A percentile compares a stretch with the other conserved stretches of the same genome.
These are phyloP conservation scores for Leishmania amazonensis DNA, from an alignment of 208 protist species.

Conservation along the genomic window DNA sequence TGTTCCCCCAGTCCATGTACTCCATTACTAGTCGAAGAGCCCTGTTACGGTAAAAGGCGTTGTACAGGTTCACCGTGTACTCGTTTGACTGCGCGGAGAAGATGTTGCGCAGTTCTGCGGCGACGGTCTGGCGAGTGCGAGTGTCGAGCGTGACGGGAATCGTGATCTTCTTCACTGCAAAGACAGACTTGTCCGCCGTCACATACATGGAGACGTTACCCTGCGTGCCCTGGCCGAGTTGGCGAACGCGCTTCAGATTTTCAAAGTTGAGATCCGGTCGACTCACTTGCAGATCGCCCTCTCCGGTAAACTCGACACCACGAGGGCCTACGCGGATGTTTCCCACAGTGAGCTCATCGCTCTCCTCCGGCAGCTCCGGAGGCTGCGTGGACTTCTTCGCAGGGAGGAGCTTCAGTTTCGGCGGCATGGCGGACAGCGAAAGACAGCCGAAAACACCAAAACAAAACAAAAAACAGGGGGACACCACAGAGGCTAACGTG, in stretches of 20 bases:
- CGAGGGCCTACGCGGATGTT: conserved; percentile 73
- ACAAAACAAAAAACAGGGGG: conserved; percentile 11
- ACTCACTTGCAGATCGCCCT: conserved; percentile 73
- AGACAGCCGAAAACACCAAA: not conserved
- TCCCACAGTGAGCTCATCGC: conserved; percentile 73
- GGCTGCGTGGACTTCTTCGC: conserved; percentile 41
- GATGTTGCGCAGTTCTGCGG: conserved; percentile 84
- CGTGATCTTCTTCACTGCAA: conserved; percentile 81
- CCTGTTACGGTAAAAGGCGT: conserved; percentile 79
- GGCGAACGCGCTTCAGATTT: conserved; percentile 42
- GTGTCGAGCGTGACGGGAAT: conserved; percentile 65
- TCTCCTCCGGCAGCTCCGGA: conserved; percentile 35
- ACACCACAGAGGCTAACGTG: not conserved
- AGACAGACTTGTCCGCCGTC: conserved; percentile 41
- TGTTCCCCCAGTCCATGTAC: conserved; percentile 91
- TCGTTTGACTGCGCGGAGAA: conserved; percentile 68
- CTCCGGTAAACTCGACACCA: conserved; percentile 80
- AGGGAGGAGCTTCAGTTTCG: conserved; percentile 73
- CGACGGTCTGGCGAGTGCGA: conserved; percentile 71
- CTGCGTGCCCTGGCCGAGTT: conserved; percentile 72
- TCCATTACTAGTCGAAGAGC: conserved; percentile 84
- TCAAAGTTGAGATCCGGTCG: conserved; percentile 71
- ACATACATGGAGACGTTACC: conserved; percentile 84
- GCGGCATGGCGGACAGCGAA: conserved; percentile 44
- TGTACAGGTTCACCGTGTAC: conserved; percentile 84